Conservation (phyloP, 1,284 basidiomycete species). For the Sporisorium iseilematis-ciliati region DNA sequence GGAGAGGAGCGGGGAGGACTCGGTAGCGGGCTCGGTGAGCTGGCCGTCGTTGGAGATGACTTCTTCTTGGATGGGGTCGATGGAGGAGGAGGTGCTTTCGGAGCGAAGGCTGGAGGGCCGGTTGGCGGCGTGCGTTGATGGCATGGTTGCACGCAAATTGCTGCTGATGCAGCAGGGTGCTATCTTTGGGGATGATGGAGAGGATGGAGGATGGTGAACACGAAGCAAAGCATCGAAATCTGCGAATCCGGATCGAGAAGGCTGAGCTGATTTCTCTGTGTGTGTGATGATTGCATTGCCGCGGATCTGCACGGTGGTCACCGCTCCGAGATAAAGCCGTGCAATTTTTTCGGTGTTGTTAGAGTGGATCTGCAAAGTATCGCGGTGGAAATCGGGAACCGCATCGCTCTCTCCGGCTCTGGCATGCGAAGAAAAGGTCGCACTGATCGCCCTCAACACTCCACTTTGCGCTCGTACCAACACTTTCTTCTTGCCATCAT, state of each 20-base stretch:
- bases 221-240: no score
- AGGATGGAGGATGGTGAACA: neutral
- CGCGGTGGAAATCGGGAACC: conserved; percentile 33
- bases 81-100: conserved; percentile 17
- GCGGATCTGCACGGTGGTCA: neutral
- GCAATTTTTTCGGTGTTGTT: conserved; percentile 10
- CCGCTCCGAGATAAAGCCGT: neutral
- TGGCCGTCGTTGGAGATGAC: conserved; percentile 29
- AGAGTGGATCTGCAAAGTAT: neutral
- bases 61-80: conserved; percentile 45
- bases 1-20: conserved; percentile 25
- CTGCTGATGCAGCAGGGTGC: neutral
- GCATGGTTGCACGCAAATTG: neutral
- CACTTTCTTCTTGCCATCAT: neutral
- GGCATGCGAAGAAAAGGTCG: no score
- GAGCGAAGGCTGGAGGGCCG: conserved; percentile 41
- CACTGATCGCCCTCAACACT: no score
- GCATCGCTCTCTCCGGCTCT: no score
- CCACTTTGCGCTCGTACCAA: conserved; percentile 40
- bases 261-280: no score
- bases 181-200: neutral
- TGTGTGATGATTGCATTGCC: no score
- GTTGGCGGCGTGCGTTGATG: neutral
- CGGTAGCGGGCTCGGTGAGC: conserved; percentile 19
- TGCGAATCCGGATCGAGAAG: no score